Evolutionary conservation across 2,329 filamentous ascomycete species (phyloP), one percentile per base, ranked within the genome.

Genomic region (Leptosphaerulina australis): DNA sequence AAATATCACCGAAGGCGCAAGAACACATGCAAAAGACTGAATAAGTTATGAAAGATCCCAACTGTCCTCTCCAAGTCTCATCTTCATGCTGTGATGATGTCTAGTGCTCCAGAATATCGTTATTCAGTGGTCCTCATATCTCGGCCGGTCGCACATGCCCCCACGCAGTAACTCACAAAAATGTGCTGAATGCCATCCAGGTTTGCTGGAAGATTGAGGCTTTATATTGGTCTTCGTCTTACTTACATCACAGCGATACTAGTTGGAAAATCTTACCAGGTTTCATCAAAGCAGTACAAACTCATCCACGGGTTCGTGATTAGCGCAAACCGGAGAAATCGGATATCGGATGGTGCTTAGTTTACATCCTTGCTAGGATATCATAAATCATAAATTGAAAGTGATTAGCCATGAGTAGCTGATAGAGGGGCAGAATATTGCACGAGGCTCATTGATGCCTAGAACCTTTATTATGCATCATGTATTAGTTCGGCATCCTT

Each of bases 241-340:
- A 10, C 2, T 3, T 31, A 10, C 43, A 45, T 45, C 34, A 38
- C 37, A 45, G 25, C 18, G 38, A 34, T 26, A 45, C 31, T 15
- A 35, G 22, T 31, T 36, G n/a, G n/a, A n/a, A n/a, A n/a, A n/a
- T n/a, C n/a, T n/a, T n/a, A n/a, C n/a, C n/a, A n/a, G n/a, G n/a
- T n/a, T n/a, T 14, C 43, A 45, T 45, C 34, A 38, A 45, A 45
- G 25, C 18, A 45, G 43, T 26, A 45, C 31, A 14, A 35, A 29
- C 40, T 36, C 29, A n/a, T 12, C 12, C 20, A 2, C 10, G 49
- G 49, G 49, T 43, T 52, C 15, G 43, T 52, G 49, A 43, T 52
- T 45, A 45, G n/a, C n/a, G n/a, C n/a, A n/a, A n/a, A n/a, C n/a
- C n/a, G n/a, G n/a, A n/a, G n/a, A n/a, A n/a, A n/a, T n/a, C n/a